A percentile compares a stretch with the other conserved stretches of the same genome.
phyloP scores from a whole-genome alignment of 1,284 basidiomycete species.

The Leccinum proliferum region DNA sequence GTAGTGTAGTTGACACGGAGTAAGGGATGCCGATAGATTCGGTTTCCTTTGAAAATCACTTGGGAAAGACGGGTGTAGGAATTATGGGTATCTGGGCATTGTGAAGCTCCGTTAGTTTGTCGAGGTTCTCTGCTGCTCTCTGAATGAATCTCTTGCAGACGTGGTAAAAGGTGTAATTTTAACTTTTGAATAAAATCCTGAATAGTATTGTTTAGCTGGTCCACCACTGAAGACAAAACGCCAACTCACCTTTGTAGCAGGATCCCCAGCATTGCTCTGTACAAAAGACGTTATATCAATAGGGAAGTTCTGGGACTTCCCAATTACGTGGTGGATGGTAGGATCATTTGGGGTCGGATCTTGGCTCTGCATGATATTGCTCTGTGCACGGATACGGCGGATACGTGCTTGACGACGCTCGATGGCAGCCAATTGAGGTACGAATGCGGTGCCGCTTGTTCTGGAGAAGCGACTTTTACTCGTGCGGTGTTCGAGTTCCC shows the following conservation, averaged over 20 bases:
- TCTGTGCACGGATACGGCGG: neutral
- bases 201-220: neutral
- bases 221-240: neutral
- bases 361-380: neutral
- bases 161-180: neutral
- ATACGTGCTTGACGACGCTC: neutral
- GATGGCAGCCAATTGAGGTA: neutral
- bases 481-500: too few relatives aligned
- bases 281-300: neutral
- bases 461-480: too few relatives aligned
- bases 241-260: neutral
- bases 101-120: neutral
- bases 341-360: neutral
- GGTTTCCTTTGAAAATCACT: neutral
- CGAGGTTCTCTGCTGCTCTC: neutral
- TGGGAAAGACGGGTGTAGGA: neutral
- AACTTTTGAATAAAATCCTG: neutral
- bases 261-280: neutral
- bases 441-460: too few relatives aligned
- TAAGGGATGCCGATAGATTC: neutral
- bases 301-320: neutral
- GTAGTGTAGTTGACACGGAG: neutral
- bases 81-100: neutral
- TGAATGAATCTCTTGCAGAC: neutral
- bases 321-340: neutral